Evolutionary conservation across 768 basidiomycete species (phyloP).

Genomic region (Psilocybe cubensis): DNA sequence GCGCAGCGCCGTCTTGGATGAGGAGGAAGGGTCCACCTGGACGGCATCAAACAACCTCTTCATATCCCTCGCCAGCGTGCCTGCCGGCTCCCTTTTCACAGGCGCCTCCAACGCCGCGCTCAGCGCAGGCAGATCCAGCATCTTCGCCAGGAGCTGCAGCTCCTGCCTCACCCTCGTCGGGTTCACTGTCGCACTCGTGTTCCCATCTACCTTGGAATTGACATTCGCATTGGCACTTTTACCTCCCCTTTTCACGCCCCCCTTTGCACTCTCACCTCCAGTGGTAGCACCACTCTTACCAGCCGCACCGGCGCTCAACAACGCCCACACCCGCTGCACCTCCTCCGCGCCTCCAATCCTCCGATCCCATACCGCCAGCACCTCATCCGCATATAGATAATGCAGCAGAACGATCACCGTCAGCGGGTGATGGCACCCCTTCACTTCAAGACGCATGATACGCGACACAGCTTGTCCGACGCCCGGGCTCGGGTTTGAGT

Average conservation of each 20-base stretch:
- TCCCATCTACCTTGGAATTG: too few relatives aligned
- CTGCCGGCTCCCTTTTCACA: conserved; percentile 54
- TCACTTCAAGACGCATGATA: conserved; percentile 46
- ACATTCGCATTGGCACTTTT: too few relatives aligned
- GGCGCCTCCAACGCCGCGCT: conserved; percentile 57
- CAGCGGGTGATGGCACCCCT: conserved; percentile 64
- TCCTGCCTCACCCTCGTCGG: conserved; percentile 61
- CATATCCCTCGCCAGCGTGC: conserved; percentile 57
- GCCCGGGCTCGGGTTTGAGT: too few relatives aligned
- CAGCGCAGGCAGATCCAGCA: conserved; percentile 63
- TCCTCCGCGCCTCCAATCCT: conserved; percentile 72
- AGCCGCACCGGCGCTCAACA: too few relatives aligned
- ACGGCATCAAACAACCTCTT: conserved; percentile 46
- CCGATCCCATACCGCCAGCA: conserved; percentile 84
- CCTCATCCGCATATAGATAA: conserved; percentile 88
- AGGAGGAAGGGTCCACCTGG: conserved; percentile 21
- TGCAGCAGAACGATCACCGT: conserved; percentile 75
- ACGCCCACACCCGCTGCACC: too few relatives aligned
- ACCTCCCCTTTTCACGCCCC: too few relatives aligned
- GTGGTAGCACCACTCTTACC: too few relatives aligned
- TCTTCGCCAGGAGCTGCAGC: conserved; percentile 56
- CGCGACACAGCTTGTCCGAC: conserved; percentile 24
- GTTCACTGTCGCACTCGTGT: too few relatives aligned
- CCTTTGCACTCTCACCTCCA: too few relatives aligned
- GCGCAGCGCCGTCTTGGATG: conserved; percentile 34